A percentile compares a stretch with the other conserved stretches of the same genome.
These are phyloP conservation scores for Dactylella cylindrospora DNA, from an alignment of 2,329 filamentous ascomycete species.

Conservation along the genomic window DNA sequence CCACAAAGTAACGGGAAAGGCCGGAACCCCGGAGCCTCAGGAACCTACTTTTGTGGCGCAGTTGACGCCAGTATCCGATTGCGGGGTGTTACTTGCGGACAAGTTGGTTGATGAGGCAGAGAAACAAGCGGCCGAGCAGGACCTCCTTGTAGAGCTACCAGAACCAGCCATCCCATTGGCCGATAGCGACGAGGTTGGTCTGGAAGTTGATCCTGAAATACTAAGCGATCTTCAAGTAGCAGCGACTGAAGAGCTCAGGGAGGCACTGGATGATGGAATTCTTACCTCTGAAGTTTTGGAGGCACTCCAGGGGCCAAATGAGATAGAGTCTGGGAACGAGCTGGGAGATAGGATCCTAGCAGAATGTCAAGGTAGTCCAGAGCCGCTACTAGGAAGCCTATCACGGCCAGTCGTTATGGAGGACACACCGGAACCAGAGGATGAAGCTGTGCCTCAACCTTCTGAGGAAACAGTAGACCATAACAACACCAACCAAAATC, in stretches of 20 bases:
- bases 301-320: background rate
- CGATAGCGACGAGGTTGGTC: background rate
- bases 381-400: no score
- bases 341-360: background rate
- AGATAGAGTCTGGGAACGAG: no score
- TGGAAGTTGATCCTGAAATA: background rate
- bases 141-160: no score
- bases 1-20: constrained; percentile 3
- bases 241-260: background rate
- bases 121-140: constrained; percentile 1
- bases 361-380: no score
- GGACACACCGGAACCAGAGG: constrained; percentile 4
- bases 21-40: background rate
- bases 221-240: no score
- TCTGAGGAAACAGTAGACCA: background rate
- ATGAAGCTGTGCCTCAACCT: background rate
- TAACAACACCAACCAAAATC: background rate
- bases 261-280: no score
- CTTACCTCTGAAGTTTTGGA: no score
- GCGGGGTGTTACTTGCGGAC: constrained; percentile 21
- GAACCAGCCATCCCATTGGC: background rate
- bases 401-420: constrained; percentile 3
- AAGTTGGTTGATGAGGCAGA: constrained; percentile 25
- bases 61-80: constrained; percentile 34
- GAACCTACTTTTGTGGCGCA: constrained; percentile 18